phyloP scores from a whole-genome alignment of 83 land plant genomes.

The Larix sibirica region DNA sequence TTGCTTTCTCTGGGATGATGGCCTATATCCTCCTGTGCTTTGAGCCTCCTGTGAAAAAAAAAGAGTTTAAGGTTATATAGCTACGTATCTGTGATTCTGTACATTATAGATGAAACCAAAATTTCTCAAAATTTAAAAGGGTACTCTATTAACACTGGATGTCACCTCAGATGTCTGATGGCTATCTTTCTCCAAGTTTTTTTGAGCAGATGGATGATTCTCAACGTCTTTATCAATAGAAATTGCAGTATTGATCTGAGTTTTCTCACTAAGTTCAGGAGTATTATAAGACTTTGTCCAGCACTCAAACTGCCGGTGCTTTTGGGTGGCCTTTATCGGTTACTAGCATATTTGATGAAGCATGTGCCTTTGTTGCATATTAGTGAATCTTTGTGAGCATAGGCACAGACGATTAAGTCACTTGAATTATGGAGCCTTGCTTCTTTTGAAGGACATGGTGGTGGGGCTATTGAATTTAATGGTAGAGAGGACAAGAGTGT shows the following conservation, averaged over 20 bases:
- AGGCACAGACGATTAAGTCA: no score
- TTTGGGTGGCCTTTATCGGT: no score
- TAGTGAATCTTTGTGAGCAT: no score
- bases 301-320: slow-evolving; percentile 3
- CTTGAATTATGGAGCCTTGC: no score
- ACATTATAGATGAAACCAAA: background rate
- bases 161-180: slow-evolving; percentile 18
- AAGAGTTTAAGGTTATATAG: background rate
- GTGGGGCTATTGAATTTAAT: no score
- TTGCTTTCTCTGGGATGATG: slow-evolving; percentile 4
- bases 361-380: no score
- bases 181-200: slow-evolving; percentile 9
- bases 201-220: slow-evolving; percentile 10
- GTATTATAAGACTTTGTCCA: slow-evolving; percentile 6
- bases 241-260: slow-evolving; percentile 3
- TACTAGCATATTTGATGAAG: no score
- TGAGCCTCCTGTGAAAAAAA: background rate
- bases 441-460: no score
- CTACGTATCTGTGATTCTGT: background rate
- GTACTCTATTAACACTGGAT: background rate
- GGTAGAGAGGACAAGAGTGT: no score
- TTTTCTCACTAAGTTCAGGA: slow-evolving; percentile 9
- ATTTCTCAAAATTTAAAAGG: background rate
- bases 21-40: slow-evolving; percentile 16
- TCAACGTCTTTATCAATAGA: slow-evolving; percentile 12